A percentile compares a stretch with the other conserved stretches of the same genome.
Conservation (phyloP, 805 yeast species). For the Sugiyamaella valdiviana region DNA sequence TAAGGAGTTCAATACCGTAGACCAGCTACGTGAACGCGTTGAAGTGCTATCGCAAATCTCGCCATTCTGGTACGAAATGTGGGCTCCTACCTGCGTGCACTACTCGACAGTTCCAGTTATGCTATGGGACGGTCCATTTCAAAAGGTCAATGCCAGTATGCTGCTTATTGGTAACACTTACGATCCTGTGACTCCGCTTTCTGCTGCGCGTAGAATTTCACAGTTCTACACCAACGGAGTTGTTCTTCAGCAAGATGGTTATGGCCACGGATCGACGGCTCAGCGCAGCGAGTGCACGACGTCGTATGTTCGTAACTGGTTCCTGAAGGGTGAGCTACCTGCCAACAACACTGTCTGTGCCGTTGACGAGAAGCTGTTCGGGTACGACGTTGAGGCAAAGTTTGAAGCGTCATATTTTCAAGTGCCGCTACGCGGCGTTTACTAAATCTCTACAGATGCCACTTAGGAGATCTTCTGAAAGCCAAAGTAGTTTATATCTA, state of each 20-base stretch:
- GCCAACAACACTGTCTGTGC: constrained; percentile 13
- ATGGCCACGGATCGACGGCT: constrained; percentile 21
- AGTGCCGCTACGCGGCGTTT: too few relatives aligned
- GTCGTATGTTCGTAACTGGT: constrained; percentile 10
- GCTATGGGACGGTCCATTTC: constrained; percentile 14
- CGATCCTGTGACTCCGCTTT: constrained; percentile 24
- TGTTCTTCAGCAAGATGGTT: constrained; percentile 19
- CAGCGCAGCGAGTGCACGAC: constrained; percentile 20
- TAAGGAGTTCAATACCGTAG: not conserved
- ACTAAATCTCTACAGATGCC: too few relatives aligned
- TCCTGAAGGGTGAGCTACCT: constrained; percentile 18
- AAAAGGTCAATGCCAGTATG: constrained; percentile 11
- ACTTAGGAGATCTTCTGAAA: too few relatives aligned
- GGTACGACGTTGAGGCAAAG: not conserved
- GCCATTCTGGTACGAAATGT: constrained; percentile 5
- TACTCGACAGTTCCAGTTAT: constrained; percentile 7
- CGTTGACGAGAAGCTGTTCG: constrained; percentile 4
- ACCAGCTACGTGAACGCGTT: not conserved
- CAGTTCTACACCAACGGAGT: constrained; percentile 13
- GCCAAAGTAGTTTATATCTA: too few relatives aligned
- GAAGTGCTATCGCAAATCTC: not conserved
- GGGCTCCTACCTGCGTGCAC: constrained; percentile 1
- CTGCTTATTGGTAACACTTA: constrained; percentile 20
- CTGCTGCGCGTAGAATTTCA: constrained; percentile 16
- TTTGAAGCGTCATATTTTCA: too few relatives aligned